Conservation (phyloP, 352 stramenopile genomes). For the Phytophthora europaea region DNA sequence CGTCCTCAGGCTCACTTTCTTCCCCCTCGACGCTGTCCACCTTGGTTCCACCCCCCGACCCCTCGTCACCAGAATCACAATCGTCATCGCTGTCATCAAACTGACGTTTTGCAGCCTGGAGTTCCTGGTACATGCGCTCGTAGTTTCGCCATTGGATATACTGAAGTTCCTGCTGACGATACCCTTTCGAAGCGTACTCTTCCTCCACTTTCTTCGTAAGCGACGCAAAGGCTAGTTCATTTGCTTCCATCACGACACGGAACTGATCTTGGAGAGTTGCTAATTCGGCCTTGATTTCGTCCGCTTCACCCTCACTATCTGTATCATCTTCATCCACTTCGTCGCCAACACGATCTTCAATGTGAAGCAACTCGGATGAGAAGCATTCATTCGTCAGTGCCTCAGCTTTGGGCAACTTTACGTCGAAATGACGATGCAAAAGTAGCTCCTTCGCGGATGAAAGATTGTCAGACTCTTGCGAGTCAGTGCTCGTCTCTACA, state of each 20-base stretch:
- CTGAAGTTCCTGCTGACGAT: conserved; percentile 56
- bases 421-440: conserved; percentile 67
- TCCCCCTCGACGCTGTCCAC: conserved; percentile 31
- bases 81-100: conserved; percentile 70
- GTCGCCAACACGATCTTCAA: conserved; percentile 54
- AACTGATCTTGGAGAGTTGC: conserved; percentile 59
- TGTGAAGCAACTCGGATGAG: conserved; percentile 35
- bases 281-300: conserved; percentile 66
- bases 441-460: conserved; percentile 48
- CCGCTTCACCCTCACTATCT: conserved; percentile 51
- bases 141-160: conserved; percentile 67
- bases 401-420: conserved; percentile 48
- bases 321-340: conserved; percentile 60
- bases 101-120: conserved; percentile 45
- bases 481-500: neutral
- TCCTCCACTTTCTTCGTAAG: conserved; percentile 50
- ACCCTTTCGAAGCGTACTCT: conserved; percentile 63
- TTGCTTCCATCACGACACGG: conserved; percentile 47
- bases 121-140: conserved; percentile 79
- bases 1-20: conserved; percentile 61
- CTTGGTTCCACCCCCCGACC: conserved; percentile 16
- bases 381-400: conserved; percentile 57
- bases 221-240: conserved; percentile 48
- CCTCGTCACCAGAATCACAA: conserved; percentile 14
- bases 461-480: neutral